Base-by-base conservation (phyloP, 805 yeast genomes). In the Pichia eremophila region DNA sequence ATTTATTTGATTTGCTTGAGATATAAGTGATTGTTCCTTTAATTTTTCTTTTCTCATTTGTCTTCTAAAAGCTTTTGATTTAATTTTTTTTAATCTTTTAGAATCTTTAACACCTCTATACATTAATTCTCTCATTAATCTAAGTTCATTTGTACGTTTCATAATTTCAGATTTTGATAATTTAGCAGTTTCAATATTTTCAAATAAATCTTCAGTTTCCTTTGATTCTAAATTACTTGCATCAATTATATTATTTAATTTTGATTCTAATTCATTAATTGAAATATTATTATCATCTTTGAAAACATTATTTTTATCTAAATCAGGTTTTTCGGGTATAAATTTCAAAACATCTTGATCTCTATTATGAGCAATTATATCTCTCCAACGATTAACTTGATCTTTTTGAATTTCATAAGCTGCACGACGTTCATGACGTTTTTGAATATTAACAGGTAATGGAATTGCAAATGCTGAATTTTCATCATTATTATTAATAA, bases 81-180 rank as follows among this genome's bases (percentile, higher is more conserved):
- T 93, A 65, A 93, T 93, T 69, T 91, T 93, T 71, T 91, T 91
- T 59, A 93, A 74, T 57, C 99, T 77, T 65, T 79, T 89, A 10
- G 98, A 90, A 59, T 86, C 83, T 60, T 82, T 78, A 69, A 91
- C 97, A 58, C 91, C 97, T 58, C 98, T 76, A 70, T 89, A 93
- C 96, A 91, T 87, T 53, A 91, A 75, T 62, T 93, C 99, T 54
- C 99, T 77, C 96, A 89, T 88, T 59, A 85, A 67, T 56, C 98
- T 77, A 56, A 91, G 73, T 66, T 91, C 96, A 50, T 79, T 77
- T 8, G 93, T 83, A 50, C 95, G 75, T 61, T 81, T 79, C 47
- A 71, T 68, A 69, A 91, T 67, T 44, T 93, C 98, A 51, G 85
- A 95, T 28, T 82, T 77, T 0, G 93, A 74, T 64, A 91, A 67